A percentile compares a stretch with the other conserved stretches of the same genome.
These are phyloP conservation scores for Monosporascus ibericus DNA, from an alignment of 2,329 filamentous ascomycete genomes.

Conservation along the genomic window DNA sequence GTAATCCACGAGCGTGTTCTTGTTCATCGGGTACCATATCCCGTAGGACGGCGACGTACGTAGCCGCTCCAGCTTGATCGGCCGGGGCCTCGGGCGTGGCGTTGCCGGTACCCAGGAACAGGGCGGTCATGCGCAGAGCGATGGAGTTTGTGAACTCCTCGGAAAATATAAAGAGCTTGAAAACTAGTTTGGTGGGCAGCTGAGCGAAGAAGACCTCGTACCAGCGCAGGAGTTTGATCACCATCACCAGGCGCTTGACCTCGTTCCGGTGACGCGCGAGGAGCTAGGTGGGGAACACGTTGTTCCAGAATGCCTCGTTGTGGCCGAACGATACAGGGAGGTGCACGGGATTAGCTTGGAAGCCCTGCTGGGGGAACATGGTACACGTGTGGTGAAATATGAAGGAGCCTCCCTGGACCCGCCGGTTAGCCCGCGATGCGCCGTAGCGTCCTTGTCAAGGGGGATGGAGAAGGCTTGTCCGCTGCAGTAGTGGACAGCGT, in stretches of 20 bases:
- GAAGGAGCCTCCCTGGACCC: constrained; percentile 52
- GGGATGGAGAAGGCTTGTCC: constrained; percentile 58
- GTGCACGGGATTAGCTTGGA: constrained; percentile 47
- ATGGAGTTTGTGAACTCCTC: constrained; percentile 26
- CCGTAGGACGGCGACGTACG: constrained; percentile 44
- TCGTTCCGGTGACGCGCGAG: constrained; percentile 44
- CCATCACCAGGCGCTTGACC: constrained; percentile 38
- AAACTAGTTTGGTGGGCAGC: constrained; percentile 32
- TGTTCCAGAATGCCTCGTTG: constrained; percentile 50
- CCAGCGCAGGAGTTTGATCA: constrained; percentile 45
- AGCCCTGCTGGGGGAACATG: constrained; percentile 51
- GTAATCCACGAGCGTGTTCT: constrained; percentile 31
- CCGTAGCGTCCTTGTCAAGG: constrained; percentile 52
- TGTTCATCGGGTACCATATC: constrained; percentile 47
- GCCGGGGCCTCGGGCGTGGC: constrained; percentile 27
- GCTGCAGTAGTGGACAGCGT: constrained; percentile 52
- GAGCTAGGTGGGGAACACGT: constrained; percentile 47
- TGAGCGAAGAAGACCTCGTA: constrained; percentile 49
- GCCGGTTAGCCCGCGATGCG: constrained; percentile 58
- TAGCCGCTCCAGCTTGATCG: constrained; percentile 28
- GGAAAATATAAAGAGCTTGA: constrained; percentile 25
- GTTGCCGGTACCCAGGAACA: constrained; percentile 29
- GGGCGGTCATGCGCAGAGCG: constrained; percentile 29
- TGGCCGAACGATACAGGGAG: constrained; percentile 52
- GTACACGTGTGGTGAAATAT: constrained; percentile 55